Evolutionary conservation across 495 filamentous ascomycete species (phyloP).

Genomic region (Pseudevernia furfuracea): DNA sequence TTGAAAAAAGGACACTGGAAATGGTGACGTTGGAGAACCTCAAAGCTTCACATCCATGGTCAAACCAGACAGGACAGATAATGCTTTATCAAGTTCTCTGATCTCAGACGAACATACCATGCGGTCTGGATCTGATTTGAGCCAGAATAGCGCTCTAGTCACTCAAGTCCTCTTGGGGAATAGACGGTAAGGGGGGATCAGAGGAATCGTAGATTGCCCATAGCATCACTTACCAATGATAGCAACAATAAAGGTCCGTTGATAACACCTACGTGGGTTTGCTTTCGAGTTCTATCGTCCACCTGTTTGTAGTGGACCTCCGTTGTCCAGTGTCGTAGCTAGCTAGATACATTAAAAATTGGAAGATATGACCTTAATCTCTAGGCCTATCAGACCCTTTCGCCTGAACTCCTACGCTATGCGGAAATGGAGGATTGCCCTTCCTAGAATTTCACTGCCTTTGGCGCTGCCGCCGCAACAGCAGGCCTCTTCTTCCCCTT

Average conservation of each 20-base stretch:
- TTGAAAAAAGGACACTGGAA: neutral
- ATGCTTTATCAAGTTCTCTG: neutral
- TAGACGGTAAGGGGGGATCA: neutral
- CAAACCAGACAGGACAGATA: neutral
- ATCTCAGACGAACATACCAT: neutral
- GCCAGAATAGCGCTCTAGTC: neutral
- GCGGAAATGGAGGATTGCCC: neutral
- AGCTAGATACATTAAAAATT: neutral
- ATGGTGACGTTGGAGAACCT: neutral
- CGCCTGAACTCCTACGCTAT: conserved; percentile 9
- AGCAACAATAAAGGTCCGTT: neutral
- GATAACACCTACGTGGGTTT: neutral
- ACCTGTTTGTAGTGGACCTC: neutral
- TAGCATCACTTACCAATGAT: conserved; percentile 1
- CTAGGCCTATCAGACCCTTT: neutral
- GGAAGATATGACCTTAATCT: neutral
- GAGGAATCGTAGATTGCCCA: neutral
- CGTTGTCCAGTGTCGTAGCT: neutral
- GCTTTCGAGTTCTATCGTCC: neutral
- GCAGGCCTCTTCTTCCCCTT: conserved; percentile 28
- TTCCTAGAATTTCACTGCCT: neutral
- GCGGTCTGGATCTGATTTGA: neutral
- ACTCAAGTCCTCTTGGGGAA: neutral
- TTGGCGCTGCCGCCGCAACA: neutral
- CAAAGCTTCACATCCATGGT: neutral